phyloP scores from a whole-genome alignment of 1,284 basidiomycete genomes.

The Mycena citricolor region DNA sequence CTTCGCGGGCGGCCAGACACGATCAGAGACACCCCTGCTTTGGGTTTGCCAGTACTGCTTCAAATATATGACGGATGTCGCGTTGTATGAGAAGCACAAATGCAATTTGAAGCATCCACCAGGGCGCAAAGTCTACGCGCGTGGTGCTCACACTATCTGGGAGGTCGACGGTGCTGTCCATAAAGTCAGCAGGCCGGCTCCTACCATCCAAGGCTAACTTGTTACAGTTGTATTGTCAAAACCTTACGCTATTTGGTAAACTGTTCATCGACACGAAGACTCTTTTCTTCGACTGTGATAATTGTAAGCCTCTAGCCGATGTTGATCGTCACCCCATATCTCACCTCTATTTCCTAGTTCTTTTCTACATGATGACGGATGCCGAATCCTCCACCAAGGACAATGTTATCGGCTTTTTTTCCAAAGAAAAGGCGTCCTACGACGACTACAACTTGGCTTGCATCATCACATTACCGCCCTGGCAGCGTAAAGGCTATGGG shows the following conservation, averaged over 20 bases:
- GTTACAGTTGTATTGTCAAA: conserved; percentile 89
- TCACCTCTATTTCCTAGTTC: conserved; percentile 47
- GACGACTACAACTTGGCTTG: conserved; percentile 98
- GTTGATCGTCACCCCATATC: conserved; percentile 4
- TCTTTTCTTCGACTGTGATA: conserved; percentile 90
- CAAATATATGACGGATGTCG: conserved; percentile 88
- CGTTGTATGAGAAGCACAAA: conserved; percentile 71
- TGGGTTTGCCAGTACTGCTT: conserved; percentile 94
- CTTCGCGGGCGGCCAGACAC: conserved; percentile 59
- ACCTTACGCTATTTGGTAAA: conserved; percentile 94
- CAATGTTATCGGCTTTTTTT: conserved; percentile 93
- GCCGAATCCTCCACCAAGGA: conserved; percentile 67
- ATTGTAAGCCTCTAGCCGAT: conserved; percentile 57
- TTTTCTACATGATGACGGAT: conserved; percentile 94
- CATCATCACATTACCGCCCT: conserved; percentile 94
- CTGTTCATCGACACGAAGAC: conserved; percentile 99
- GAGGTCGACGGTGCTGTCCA: conserved; percentile 89
- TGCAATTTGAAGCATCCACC: conserved; percentile 82
- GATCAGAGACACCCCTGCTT: conserved; percentile 55
- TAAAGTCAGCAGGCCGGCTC: conserved; percentile 54
- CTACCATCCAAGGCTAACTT: conserved; percentile 10
- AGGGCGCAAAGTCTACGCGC: conserved; percentile 87
- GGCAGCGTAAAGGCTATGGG: conserved; percentile 88
- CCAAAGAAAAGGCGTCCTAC: conserved; percentile 95
- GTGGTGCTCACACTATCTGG: conserved; percentile 90